phyloP scores from a whole-genome alignment of 106 monocot species.

The Cymbidium sinense region DNA sequence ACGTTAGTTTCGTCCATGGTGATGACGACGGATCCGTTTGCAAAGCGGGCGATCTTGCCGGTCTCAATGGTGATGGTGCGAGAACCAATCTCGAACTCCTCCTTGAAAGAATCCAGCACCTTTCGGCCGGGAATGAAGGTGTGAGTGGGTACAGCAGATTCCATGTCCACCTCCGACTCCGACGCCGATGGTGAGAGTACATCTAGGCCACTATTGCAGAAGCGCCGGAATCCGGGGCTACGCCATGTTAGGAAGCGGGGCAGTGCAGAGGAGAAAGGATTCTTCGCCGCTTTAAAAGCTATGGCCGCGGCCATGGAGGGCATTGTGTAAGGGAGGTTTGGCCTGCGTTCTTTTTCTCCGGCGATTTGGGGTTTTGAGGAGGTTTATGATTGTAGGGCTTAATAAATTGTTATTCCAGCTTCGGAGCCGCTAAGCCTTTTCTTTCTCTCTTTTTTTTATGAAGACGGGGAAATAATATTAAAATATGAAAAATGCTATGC shows the following conservation, averaged over 20 bases:
- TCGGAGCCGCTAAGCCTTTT: no score
- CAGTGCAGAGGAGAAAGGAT: not conserved
- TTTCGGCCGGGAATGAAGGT: constrained; percentile 26
- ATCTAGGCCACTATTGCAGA: not conserved
- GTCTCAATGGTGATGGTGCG: constrained; percentile 76
- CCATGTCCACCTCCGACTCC: not conserved
- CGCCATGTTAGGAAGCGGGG: constrained; percentile 5
- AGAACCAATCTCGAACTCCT: constrained; percentile 84
- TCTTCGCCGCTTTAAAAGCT: not conserved
- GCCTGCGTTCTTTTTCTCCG: not conserved
- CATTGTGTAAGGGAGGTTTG: not conserved
- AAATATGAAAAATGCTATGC: no score
- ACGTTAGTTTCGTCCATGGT: constrained; percentile 75
- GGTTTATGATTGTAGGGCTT: not conserved
- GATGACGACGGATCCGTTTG: constrained; percentile 77
- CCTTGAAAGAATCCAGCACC: constrained; percentile 61
- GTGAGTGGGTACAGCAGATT: not conserved
- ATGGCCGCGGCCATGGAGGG: not conserved
- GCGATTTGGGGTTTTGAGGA: not conserved
- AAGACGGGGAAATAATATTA: no score
- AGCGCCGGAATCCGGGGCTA: constrained; percentile 3
- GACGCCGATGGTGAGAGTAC: not conserved
- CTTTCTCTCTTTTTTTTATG: no score
- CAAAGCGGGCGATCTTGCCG: constrained; percentile 75
- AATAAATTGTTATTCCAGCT: not conserved